A percentile compares a stretch with the other conserved stretches of the same genome.
phyloP scores from a whole-genome alignment of 2,329 filamentous ascomycete species.

The Curvularia sp. region DNA sequence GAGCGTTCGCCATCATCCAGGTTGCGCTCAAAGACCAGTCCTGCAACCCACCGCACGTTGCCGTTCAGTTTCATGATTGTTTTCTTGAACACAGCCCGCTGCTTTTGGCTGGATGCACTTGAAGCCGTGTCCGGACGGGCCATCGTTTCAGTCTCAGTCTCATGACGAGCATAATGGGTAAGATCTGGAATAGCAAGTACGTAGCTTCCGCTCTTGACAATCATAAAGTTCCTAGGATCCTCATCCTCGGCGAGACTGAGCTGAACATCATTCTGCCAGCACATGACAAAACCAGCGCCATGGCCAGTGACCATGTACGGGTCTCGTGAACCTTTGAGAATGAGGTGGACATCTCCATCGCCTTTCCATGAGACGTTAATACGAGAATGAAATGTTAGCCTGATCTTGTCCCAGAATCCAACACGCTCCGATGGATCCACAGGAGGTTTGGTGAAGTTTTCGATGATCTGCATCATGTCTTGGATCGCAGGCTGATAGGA shows the following conservation, averaged over 20 bases:
- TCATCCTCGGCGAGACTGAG: slow-evolving; percentile 85
- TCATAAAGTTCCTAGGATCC: slow-evolving; percentile 93
- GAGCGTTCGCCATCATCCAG: slow-evolving; percentile 74
- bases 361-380: slow-evolving; percentile 91
- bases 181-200: slow-evolving; percentile 94
- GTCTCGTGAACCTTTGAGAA: slow-evolving; percentile 88
- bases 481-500: slow-evolving; percentile 98
- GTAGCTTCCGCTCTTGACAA: slow-evolving; percentile 92
- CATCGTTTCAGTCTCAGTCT: slow-evolving; percentile 58
- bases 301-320: slow-evolving; percentile 92
- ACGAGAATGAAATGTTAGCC: slow-evolving; percentile 90
- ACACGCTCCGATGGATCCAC: slow-evolving; percentile 91
- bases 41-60: slow-evolving; percentile 90
- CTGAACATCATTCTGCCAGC: slow-evolving; percentile 92
- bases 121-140: slow-evolving; percentile 62
- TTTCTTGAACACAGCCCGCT: slow-evolving; percentile 91
- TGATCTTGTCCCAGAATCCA: slow-evolving; percentile 98
- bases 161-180: slow-evolving; percentile 81
- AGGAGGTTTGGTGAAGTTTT: slow-evolving; percentile 95
- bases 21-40: slow-evolving; percentile 89
- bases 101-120: slow-evolving; percentile 69
- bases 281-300: slow-evolving; percentile 96
- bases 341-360: slow-evolving; percentile 92
- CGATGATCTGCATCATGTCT: slow-evolving; percentile 99
- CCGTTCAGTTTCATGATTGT: slow-evolving; percentile 98